Evolutionary conservation across 139 green algal genomes (phyloP), one percentile per base, ranked within the genome.

Genomic region (Chlamydomonas incerta): DNA sequence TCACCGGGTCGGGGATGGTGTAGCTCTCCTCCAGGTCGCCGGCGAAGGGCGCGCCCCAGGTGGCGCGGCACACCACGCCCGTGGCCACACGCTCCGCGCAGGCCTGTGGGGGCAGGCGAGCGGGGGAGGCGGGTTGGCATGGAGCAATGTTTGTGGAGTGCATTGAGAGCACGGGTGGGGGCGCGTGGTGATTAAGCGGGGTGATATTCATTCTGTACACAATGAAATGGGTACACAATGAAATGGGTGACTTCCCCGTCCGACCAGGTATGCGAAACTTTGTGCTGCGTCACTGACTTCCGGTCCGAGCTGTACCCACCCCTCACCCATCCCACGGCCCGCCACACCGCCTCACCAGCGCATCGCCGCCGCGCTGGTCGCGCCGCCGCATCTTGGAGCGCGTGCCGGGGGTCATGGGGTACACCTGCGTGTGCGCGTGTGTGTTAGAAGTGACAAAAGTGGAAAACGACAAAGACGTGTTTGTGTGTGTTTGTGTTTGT

Each of bases 321-420:
- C 41, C 41, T 50, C 8, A 33, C 63, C 29, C 63, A 20, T 15
- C 63, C 63, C 28, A 5, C 18, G 37, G 2, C 28, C 63, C 35
- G 13, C 63, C 63, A 23, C 55, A 3, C 55, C 11, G 3, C 46
- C 50, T 1, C 31, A 80, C 55, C 55, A 60, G 28, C 4, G 60
- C 60, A 41, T 83, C 75, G 18, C 75, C 75, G 14, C 17, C 29
- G 60, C 75, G 75, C 75, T 73, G 75, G 75, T 83, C 75, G 29
- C 75, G 60, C 14, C 75, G 75, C 26, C 75, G 75, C 60, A 73
- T 83, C 75, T 83, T 83, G 75, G 60, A 20, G 14, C 2, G 21
- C 0, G 33, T 33, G 37, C 60, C 75, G 13, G 26, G n/a, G n/a
- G n/a, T 41, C 26, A 83, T 29, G 0, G 60, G 75, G 62, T 83